phyloP scores from a whole-genome alignment of 75 land plant genomes.

The Selaginella moellendorffii region DNA sequence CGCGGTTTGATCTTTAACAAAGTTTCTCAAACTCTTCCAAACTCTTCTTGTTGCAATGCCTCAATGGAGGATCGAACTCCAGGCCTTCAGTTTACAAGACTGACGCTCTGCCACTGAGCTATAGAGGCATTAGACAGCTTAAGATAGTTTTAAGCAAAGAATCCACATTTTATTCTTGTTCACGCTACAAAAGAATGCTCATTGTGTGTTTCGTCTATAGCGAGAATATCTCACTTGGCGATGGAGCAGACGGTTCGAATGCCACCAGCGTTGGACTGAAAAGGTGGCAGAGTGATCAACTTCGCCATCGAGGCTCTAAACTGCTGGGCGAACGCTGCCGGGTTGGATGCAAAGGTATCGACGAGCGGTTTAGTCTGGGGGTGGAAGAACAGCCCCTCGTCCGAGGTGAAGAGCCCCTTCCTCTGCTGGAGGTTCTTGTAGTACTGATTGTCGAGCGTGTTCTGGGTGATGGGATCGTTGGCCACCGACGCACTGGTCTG shows the following conservation, averaged over 20 bases:
- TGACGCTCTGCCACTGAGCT: conserved; percentile 2
- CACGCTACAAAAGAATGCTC: no score
- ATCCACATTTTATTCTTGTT: no score
- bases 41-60: no score
- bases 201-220: no score
- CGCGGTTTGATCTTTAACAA: no score
- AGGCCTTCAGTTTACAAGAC: no score
- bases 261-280: not conserved
- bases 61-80: no score
- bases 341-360: not conserved
- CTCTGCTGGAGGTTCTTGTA: conserved; percentile 28
- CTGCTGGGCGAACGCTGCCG: not conserved
- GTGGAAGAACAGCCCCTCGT: conserved; percentile 22
- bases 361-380: not conserved
- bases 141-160: no score
- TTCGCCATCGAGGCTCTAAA: not conserved
- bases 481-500: not conserved
- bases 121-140: conserved; percentile 1
- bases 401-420: conserved; percentile 37
- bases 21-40: no score
- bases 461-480: conserved; percentile 25
- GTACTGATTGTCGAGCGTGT: conserved; percentile 32
- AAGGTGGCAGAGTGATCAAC: not conserved
- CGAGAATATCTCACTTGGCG: not conserved
- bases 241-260: not conserved